phyloP scores from a whole-genome alignment of 2,329 filamentous ascomycete species.

The Celoporthe dispersa region DNA sequence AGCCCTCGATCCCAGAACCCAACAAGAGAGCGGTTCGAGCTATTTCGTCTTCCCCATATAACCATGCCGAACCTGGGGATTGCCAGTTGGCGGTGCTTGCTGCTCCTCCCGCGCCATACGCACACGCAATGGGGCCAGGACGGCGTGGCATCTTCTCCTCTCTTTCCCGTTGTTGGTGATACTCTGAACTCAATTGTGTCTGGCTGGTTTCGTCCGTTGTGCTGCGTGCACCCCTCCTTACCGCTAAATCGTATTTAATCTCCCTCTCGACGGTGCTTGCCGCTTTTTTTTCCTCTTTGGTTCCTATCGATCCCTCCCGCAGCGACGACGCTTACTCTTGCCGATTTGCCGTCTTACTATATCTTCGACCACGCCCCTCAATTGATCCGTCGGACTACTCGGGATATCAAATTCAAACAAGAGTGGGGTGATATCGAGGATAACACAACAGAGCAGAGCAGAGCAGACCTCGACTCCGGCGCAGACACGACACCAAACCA shows the following conservation, averaged over 20 bases:
- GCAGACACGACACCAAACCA: not conserved
- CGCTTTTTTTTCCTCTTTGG: not conserved
- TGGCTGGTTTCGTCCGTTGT: not conserved
- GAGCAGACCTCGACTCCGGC: not conserved
- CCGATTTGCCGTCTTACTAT: not conserved
- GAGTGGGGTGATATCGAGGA: not conserved
- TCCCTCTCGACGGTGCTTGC: not conserved
- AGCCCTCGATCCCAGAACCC: not conserved
- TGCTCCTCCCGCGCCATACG: not conserved
- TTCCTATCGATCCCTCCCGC: not conserved
- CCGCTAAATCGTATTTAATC: not conserved
- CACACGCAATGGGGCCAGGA: not conserved
- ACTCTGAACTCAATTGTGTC: not conserved
- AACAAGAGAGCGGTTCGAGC: not conserved
- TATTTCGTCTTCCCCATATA: conserved; percentile 7
- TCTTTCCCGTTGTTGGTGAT: not conserved
- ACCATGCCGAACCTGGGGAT: not conserved
- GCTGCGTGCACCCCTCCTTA: not conserved
- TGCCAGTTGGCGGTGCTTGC: conserved; percentile 2
- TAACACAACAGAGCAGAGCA: not conserved
- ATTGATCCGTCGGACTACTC: not conserved
- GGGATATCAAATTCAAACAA: not conserved
- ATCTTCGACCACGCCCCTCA: not conserved
- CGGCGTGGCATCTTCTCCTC: not conserved
- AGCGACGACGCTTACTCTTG: conserved; percentile 1